Conservation (phyloP, 2,329 filamentous ascomycete genomes). For the Diaporthe sp. region DNA sequence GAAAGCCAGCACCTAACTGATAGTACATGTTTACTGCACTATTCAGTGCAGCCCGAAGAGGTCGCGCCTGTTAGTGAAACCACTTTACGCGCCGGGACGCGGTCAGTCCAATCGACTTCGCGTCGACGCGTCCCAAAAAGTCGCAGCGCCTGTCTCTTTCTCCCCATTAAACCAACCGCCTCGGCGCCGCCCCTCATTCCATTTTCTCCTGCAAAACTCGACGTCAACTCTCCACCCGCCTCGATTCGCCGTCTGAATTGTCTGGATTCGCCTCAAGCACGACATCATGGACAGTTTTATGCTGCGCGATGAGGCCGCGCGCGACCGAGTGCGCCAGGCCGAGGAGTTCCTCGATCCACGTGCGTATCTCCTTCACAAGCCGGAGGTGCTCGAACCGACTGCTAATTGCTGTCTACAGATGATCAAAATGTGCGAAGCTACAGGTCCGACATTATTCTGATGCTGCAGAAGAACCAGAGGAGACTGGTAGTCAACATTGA, state of each 20-base stretch:
- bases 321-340: constrained; percentile 87
- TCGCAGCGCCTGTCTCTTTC: constrained; percentile 13
- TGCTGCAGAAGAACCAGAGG: constrained; percentile 77
- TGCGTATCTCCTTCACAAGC: constrained; percentile 58
- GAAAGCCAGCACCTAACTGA: background rate
- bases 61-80: constrained; percentile 18
- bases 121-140: constrained; percentile 34
- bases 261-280: constrained; percentile 6
- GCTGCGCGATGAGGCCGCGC: constrained; percentile 86
- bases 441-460: constrained; percentile 86
- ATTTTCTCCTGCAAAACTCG: background rate
- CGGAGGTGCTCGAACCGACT: background rate
- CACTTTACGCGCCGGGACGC: constrained; percentile 34
- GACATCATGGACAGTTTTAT: constrained; percentile 77
- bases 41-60: background rate
- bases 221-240: background rate
- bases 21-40: rapidly evolving
- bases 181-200: background rate
- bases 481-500: constrained; percentile 83
- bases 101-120: constrained; percentile 16
- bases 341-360: constrained; percentile 94
- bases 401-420: constrained; percentile 50
- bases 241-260: background rate
- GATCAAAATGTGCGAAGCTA: constrained; percentile 77
- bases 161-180: constrained; percentile 5